Evolutionary conservation across 306 rosid genomes (phyloP).

Genomic region (Gastrolobium villosum): DNA sequence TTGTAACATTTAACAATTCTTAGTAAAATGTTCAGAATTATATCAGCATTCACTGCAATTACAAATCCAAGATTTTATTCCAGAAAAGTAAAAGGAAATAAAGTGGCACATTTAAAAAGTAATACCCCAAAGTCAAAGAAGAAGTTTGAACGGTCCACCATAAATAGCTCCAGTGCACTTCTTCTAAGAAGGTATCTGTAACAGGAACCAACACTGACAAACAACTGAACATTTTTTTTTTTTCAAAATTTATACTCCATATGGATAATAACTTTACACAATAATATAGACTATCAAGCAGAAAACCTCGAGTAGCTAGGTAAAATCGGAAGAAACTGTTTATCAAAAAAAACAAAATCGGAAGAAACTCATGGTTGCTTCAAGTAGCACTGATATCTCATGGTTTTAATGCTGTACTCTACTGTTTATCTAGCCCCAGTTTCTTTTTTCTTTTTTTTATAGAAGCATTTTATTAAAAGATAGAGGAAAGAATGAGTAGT

Average conservation of each 20-base stretch:
- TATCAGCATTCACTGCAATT: conserved; percentile 1
- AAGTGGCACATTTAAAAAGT: conserved; percentile 40
- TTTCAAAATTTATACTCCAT: conserved; percentile 19
- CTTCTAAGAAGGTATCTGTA: conserved; percentile 93
- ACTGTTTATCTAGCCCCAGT: background rate
- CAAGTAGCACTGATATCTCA: too few species aligned
- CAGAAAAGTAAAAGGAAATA: conserved; percentile 4
- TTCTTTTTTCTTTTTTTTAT: background rate
- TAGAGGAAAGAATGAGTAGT: background rate
- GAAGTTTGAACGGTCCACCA: conserved; percentile 92
- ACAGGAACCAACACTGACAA: conserved; percentile 39
- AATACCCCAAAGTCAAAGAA: conserved; percentile 98
- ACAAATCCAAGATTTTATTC: conserved; percentile 31
- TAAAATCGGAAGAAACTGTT: background rate
- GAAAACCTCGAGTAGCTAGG: conserved; percentile 15
- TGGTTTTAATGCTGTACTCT: background rate
- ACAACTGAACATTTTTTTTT: conserved; percentile 9
- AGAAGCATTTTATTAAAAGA: background rate
- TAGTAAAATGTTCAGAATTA: conserved; percentile 35
- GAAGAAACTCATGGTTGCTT: background rate
- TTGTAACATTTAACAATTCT: conserved; percentile 24
- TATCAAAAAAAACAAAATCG: too few species aligned
- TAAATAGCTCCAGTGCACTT: conserved; percentile 95
- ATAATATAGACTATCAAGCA: conserved; percentile 19
- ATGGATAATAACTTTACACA: conserved; percentile 23